Conservation (phyloP, 306 rosid species). For the Medicago arabica region DNA sequence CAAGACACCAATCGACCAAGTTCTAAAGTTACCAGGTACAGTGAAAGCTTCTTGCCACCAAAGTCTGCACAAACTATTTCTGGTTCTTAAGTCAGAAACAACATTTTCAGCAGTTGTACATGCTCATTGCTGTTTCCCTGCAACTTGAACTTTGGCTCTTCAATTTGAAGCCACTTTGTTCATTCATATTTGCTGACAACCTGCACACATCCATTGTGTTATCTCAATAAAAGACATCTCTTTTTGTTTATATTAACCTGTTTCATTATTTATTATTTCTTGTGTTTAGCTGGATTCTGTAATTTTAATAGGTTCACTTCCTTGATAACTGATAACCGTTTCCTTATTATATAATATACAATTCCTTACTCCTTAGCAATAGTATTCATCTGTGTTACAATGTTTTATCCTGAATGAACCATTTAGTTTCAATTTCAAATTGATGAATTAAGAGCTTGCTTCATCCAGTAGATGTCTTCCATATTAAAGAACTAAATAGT, state of each 20-base stretch:
- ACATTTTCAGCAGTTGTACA: slow-evolving; percentile 85
- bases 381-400: slow-evolving; percentile 33
- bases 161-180: slow-evolving; percentile 87
- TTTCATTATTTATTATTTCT: slow-evolving; percentile 37
- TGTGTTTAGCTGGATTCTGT: slow-evolving; percentile 36
- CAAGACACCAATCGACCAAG: slow-evolving; percentile 88
- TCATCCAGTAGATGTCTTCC: slow-evolving; percentile 28
- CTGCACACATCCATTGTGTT: slow-evolving; percentile 96
- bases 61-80: slow-evolving; percentile 65
- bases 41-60: slow-evolving; percentile 83
- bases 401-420: slow-evolving; percentile 43
- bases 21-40: slow-evolving; percentile 95
- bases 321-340: slow-evolving; percentile 31
- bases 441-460: slow-evolving; percentile 32
- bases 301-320: slow-evolving; percentile 36
- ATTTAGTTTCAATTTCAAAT: slow-evolving; percentile 39
- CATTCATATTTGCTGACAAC: slow-evolving; percentile 83
- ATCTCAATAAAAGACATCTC: slow-evolving; percentile 75
- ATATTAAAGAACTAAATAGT: slow-evolving; percentile 26
- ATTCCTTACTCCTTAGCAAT: slow-evolving; percentile 35
- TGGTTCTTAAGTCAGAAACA: slow-evolving; percentile 69
- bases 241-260: slow-evolving; percentile 47
- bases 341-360: slow-evolving; percentile 1
- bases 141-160: slow-evolving; percentile 93
- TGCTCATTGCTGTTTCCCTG: slow-evolving; percentile 84